These are phyloP conservation scores for Eucalyptus decipiens DNA, from an alignment of 345 rosid genomes.

Conservation along the genomic window DNA sequence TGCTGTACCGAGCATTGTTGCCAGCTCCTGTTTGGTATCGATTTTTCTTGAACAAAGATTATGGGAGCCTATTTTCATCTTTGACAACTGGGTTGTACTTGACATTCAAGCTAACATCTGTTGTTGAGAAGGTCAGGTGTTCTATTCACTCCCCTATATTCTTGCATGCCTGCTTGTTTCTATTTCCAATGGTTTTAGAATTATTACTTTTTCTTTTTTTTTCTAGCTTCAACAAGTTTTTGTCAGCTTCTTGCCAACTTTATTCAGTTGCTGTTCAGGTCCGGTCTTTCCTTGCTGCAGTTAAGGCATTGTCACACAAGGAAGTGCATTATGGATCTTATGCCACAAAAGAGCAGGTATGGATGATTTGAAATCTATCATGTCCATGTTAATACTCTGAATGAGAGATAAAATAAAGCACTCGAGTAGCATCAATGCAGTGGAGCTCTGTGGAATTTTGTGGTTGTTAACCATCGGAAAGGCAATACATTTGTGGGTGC, in stretches of 20 bases:
- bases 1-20: slow-evolving; percentile 65
- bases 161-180: not conserved
- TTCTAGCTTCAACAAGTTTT: not conserved
- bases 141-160: not conserved
- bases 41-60: slow-evolving; percentile 77
- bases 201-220: not conserved
- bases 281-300: slow-evolving; percentile 36
- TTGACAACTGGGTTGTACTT: slow-evolving; percentile 71
- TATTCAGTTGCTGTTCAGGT: slow-evolving; percentile 10
- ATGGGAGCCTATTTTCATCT: slow-evolving; percentile 84
- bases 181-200: not conserved
- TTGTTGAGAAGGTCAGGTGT: slow-evolving; percentile 54
- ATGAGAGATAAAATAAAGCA: not conserved
- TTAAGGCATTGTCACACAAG: slow-evolving; percentile 32
- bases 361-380: not conserved
- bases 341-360: slow-evolving; percentile 54
- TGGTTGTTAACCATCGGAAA: not conserved
- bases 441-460: not conserved
- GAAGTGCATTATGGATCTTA: slow-evolving; percentile 49
- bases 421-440: not conserved
- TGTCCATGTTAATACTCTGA: not conserved
- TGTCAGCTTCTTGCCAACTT: not conserved
- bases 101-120: slow-evolving; percentile 78
- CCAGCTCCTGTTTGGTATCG: slow-evolving; percentile 94
- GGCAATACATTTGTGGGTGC: not conserved